Conservation (phyloP, 1,139 yeast species). For the Pichia sp. region DNA sequence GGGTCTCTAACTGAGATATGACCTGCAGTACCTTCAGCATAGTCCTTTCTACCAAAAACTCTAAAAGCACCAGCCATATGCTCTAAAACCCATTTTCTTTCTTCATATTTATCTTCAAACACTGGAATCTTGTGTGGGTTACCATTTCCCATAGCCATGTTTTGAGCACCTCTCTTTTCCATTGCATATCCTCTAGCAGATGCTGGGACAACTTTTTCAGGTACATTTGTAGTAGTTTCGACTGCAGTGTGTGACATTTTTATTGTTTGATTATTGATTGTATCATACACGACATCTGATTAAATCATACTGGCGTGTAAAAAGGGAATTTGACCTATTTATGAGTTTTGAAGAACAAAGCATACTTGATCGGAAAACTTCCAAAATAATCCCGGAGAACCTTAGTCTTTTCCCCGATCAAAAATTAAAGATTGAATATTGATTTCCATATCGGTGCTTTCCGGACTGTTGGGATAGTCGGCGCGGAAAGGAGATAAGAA, state of each 20-base stretch:
- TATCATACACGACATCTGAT: too few relatives aligned
- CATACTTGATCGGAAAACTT: too few relatives aligned
- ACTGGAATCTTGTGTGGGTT: conserved; percentile 46
- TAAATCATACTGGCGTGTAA: too few relatives aligned
- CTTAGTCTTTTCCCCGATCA: too few relatives aligned
- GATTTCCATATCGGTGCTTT: too few relatives aligned
- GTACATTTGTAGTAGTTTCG: conserved; percentile 4
- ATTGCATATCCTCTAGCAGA: conserved; percentile 31
- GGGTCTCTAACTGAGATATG: conserved; percentile 79
- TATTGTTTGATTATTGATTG: too few relatives aligned
- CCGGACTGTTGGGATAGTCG: too few relatives aligned
- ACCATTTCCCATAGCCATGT: conserved; percentile 41
- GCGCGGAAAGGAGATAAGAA: too few relatives aligned
- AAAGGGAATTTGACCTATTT: too few relatives aligned
- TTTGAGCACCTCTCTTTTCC: conserved; percentile 36
- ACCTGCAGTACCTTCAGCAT: conserved; percentile 73
- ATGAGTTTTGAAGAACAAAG: too few relatives aligned
- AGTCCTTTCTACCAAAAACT: conserved; percentile 66
- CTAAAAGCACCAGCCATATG: conserved; percentile 84
- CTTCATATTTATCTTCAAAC: conserved; percentile 42
- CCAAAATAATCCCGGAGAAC: too few relatives aligned
- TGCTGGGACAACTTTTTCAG: conserved; percentile 13
- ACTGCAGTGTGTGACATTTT: conserved; percentile 4
- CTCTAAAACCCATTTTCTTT: conserved; percentile 57
- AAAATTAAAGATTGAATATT: too few relatives aligned